Evolutionary conservation across 306 rosid genomes (phyloP).

Genomic region (Cercis canadensis): DNA sequence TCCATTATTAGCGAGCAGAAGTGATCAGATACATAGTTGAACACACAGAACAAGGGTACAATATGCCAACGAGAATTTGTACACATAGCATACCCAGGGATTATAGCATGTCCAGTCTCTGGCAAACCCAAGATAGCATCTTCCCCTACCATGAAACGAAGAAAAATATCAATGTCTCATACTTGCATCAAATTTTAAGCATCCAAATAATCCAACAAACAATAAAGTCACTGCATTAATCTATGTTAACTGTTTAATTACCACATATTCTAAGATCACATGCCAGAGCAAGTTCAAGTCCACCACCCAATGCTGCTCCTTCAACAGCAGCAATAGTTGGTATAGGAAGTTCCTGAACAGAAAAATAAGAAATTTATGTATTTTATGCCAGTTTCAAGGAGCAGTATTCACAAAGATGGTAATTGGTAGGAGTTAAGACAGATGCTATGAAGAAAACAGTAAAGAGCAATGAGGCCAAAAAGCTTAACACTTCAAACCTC

Average conservation of each 20-base stretch:
- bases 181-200: slow-evolving; percentile 11
- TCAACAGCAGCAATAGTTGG: slow-evolving; percentile 92
- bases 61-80: slow-evolving; percentile 30
- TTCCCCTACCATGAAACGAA: slow-evolving; percentile 61
- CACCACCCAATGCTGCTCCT: slow-evolving; percentile 97
- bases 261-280: slow-evolving; percentile 98
- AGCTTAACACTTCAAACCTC: slow-evolving; percentile 1
- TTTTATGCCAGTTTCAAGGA: too few relatives aligned
- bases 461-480: slow-evolving; percentile 10
- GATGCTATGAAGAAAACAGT: too few relatives aligned
- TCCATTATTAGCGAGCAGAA: slow-evolving; percentile 19
- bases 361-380: slow-evolving; percentile 5
- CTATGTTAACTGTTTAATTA: slow-evolving; percentile 36
- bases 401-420: too few relatives aligned
- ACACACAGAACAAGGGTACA: neutral
- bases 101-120: slow-evolving; percentile 96
- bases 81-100: slow-evolving; percentile 76
- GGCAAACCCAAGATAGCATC: slow-evolving; percentile 83
- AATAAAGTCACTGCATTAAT: slow-evolving; percentile 17
- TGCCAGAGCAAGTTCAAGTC: slow-evolving; percentile 96
- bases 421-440: too few relatives aligned
- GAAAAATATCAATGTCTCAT: slow-evolving; percentile 25
- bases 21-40: slow-evolving; percentile 5
- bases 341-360: slow-evolving; percentile 62
- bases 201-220: neutral